Base-by-base conservation (phyloP, 192 early-diverging fungal genomes). In the Backusella tarrabulga region DNA sequence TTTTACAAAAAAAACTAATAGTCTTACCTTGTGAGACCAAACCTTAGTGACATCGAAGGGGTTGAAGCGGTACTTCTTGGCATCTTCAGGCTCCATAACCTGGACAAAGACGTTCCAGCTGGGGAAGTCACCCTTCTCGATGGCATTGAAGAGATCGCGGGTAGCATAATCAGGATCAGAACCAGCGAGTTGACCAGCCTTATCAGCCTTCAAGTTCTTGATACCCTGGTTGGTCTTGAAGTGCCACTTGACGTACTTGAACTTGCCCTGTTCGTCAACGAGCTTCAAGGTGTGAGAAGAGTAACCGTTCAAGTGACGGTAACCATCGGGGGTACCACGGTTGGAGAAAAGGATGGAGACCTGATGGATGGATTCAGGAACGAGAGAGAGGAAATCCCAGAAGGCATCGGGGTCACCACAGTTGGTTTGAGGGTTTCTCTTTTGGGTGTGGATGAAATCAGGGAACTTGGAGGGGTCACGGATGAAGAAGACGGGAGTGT, bases 1-100 rank as follows among this genome's bases (percentile, higher is more conserved):
- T 50, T 50, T n/a, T 50, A 50, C 56, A 8, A 66, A 68, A 40
- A 15, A 23, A 40, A 21, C 2, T 32, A 8, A 4, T 46, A 42
- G 19, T 40, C 14, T 72, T 77, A 81, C 79, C 78, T 93, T 89
- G 75, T 96, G 90, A 74, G 93, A 87, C 85, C 91, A 91, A 41
- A 93, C 87, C 87, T 95, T 96, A 79, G 95, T 96, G 76, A 93
- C 89, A 83, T 96, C 94, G 81, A 95, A 91, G 32, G 88, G 83
- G 78, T 96, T 91, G 84, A 90, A 95, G 60, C 85, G 86, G 83
- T 90, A 91, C 74, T 87, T 92, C 76, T 87, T 87, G 1, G 90
- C 93, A 77, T 93, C 87, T 71, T 90, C 89, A 52, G 88, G 87
- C n/a, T 87, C 83, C 83, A 96, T 91, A 75, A 93, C 80, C 80